Evolutionary conservation across 2,329 filamentous ascomycete species (phyloP), one percentile per base, ranked within the genome.

Genomic region (Colletotrichum incanum): DNA sequence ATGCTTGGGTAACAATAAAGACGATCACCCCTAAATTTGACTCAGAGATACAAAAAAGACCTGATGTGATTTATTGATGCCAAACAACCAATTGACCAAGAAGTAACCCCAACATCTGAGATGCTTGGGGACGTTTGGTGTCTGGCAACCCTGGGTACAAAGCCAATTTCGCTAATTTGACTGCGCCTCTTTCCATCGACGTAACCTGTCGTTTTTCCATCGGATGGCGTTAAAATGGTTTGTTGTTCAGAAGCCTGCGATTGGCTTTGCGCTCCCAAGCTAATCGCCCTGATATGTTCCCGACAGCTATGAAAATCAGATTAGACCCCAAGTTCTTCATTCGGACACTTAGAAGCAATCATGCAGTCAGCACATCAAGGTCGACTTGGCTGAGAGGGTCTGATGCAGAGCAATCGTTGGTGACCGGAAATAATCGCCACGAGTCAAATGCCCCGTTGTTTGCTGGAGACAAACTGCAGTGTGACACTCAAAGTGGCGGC

Each of bases 401-500:
- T 14, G n/a, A n/a, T 5, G 41, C 41, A 7, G 18, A 11, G 5
- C 6, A 34, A 41, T 58, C n/a, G 0, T 39, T 58, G 20, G 37
- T 16, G 45, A 20, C 34, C 60, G n/a, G 60, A 7, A 52, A 62
- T 28, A 28, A 39, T 62, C n/a, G 60, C n/a, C 28, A 62, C 45
- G 45, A 62, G 31, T 62, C 60, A 62, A 62, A 20, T 26, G 60
- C 60, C 47, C 60, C 47, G 11, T 54, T 43, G 2, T 63, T 63
- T 31, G 47, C 47, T 54, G 60, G 47, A 54, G 45, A 43, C 67
- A 52, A 28, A 23, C 50, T 61, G 63, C 63, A 28, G 31, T 34
- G 56, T 56, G 31, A 58, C 43, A 37, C 34, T 14, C 37, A 28
- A 49, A 39, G 58, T 68, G 68, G 65, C 68, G 68, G 56, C 43